Evolutionary conservation across 1,139 yeast genomes (phyloP).

Genomic region (Taphrina populina): DNA sequence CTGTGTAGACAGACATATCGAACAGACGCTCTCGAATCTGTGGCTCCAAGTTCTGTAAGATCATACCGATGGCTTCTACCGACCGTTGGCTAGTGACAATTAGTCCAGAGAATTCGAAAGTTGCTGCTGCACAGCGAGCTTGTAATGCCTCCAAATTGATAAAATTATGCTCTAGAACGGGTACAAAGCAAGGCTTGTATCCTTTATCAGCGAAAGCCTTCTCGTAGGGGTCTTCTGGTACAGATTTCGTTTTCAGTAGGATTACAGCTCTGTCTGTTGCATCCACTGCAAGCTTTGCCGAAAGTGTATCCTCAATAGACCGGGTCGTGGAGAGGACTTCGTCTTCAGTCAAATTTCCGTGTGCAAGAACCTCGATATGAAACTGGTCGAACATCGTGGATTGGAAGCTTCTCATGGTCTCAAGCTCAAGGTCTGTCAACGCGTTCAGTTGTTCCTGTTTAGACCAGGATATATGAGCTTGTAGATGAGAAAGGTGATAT

Average conservation of each 20-base stretch:
- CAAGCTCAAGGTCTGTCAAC: constrained; percentile 52
- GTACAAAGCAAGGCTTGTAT: constrained; percentile 53
- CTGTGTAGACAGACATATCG: constrained; percentile 68
- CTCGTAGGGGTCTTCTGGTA: constrained; percentile 32
- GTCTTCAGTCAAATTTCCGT: constrained; percentile 67
- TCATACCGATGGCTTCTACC: constrained; percentile 62
- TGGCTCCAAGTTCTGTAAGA: constrained; percentile 32
- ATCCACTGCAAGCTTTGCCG: constrained; percentile 39
- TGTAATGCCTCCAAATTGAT: constrained; percentile 52
- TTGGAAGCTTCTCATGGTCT: constrained; percentile 54
- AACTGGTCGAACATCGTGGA: constrained; percentile 51
- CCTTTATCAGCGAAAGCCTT: constrained; percentile 15
- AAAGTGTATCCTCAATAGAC: constrained; percentile 47
- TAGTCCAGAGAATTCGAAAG: constrained; percentile 51
- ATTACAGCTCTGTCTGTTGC: constrained; percentile 38
- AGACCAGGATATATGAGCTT: constrained; percentile 70
- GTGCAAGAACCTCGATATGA: constrained; percentile 68
- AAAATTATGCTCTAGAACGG: constrained; percentile 65
- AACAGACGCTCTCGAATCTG: constrained; percentile 43
- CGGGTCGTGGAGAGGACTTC: constrained; percentile 57
- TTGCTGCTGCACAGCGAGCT: constrained; percentile 40
- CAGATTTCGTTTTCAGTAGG: constrained; percentile 28
- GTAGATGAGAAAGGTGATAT: constrained; percentile 57
- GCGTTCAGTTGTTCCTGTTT: constrained; percentile 61
- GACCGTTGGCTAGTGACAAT: constrained; percentile 93